Evolutionary conservation across 768 basidiomycete species (phyloP).

Genomic region (Lyophyllum decastes): DNA sequence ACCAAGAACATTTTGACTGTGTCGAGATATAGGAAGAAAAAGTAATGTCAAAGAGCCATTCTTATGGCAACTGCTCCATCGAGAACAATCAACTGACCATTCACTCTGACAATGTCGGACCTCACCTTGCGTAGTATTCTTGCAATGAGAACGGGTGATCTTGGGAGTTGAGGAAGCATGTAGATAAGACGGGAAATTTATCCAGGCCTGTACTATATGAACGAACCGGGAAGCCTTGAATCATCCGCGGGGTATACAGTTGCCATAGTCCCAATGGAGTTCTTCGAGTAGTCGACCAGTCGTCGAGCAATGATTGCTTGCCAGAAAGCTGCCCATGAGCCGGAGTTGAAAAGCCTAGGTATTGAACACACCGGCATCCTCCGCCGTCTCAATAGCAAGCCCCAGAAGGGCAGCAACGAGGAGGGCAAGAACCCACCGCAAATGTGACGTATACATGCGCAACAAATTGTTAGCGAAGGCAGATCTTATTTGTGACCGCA

Average conservation of each 20-base stretch:
- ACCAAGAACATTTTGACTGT: constrained; percentile 49
- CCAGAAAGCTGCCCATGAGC: not conserved
- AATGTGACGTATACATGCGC: not conserved
- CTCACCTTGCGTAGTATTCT: constrained; percentile 50
- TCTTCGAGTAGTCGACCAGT: constrained; percentile 38
- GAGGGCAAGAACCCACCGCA: not conserved
- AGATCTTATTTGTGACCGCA: no score
- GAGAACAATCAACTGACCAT: not conserved
- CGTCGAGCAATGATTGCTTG: constrained; percentile 44
- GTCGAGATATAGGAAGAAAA: constrained; percentile 55
- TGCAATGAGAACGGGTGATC: constrained; percentile 52
- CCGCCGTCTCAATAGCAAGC: constrained; percentile 40
- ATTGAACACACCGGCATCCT: constrained; percentile 44
- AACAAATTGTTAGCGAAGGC: no score
- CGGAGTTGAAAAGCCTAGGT: not conserved
- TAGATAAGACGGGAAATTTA: not conserved
- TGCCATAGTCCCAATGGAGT: constrained; percentile 49
- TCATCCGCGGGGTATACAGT: constrained; percentile 46
- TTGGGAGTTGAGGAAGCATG: constrained; percentile 14
- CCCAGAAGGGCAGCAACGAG: not conserved
- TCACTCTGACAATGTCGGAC: not conserved
- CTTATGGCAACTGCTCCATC: constrained; percentile 38
- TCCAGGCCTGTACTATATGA: not conserved
- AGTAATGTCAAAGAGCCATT: constrained; percentile 57
- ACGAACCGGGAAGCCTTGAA: constrained; percentile 37